These are phyloP conservation scores for Paraphoma chrysanthemicola DNA, from an alignment of 2,329 filamentous ascomycete species.

Conservation along the genomic window DNA sequence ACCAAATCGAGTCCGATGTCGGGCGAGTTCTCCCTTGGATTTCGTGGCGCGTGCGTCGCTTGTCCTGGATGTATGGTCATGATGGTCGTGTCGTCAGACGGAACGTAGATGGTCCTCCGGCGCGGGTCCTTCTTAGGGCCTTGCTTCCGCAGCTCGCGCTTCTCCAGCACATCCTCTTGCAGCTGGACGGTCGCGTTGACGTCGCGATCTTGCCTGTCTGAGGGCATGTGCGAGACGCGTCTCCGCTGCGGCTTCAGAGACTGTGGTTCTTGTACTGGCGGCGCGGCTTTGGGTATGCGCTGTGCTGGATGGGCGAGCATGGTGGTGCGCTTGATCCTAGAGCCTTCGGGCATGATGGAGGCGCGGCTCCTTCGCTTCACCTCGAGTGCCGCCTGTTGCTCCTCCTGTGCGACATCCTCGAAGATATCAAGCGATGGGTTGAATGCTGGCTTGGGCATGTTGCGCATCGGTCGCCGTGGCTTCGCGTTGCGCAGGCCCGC, in stretches of 20 bases:
- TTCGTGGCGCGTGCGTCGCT: slow-evolving; percentile 31
- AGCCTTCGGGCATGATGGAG: slow-evolving; percentile 30
- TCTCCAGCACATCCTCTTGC: slow-evolving; percentile 38
- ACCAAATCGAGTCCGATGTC: slow-evolving; percentile 48
- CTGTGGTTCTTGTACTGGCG: slow-evolving; percentile 28
- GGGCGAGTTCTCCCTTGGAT: slow-evolving; percentile 40
- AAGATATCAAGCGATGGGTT: slow-evolving; percentile 46
- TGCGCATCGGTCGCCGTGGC: slow-evolving; percentile 43
- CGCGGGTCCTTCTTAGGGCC: slow-evolving; percentile 50
- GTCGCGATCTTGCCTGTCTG: slow-evolving; percentile 31
- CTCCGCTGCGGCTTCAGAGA: slow-evolving; percentile 36
- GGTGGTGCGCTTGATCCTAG: slow-evolving; percentile 33
- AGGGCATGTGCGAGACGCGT: slow-evolving; percentile 45
- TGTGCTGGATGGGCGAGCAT: slow-evolving; percentile 48
- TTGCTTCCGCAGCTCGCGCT: slow-evolving; percentile 39
- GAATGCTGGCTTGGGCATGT: slow-evolving; percentile 36
- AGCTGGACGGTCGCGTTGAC: slow-evolving; percentile 38
- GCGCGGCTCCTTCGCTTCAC: slow-evolving; percentile 36
- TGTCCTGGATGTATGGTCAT: slow-evolving; percentile 60
- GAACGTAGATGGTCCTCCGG: slow-evolving; percentile 59
- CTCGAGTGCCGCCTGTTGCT: slow-evolving; percentile 35
- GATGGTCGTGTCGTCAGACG: slow-evolving; percentile 59
- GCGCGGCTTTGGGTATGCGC: slow-evolving; percentile 36
- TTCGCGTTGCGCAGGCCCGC: slow-evolving; percentile 36
- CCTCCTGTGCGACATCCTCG: slow-evolving; percentile 46